Base-by-base conservation (phyloP, 2,329 filamentous ascomycete species). In the Ceratocystis cubensis region DNA sequence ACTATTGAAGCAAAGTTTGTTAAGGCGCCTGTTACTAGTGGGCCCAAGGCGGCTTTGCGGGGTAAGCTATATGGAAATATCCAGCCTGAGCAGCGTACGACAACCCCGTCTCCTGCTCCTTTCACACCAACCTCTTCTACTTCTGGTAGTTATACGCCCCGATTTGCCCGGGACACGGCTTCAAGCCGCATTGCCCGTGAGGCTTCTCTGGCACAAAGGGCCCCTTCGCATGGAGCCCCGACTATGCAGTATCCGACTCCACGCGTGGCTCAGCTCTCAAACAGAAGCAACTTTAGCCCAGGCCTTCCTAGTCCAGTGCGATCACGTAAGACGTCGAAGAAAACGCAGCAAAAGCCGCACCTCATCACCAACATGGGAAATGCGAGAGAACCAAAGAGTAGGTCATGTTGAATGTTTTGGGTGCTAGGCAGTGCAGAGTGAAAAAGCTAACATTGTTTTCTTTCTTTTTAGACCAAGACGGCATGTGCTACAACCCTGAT, bases 401-500 rank as follows among this genome's bases (percentile, higher is more conserved):
- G 30, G 56, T 41, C 48, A 44, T 64, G 25, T 61, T 48, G n/a
- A 37, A 15, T 25, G 50, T 33, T 15, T 41, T 41, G 37, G 10
- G 37, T 1, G 37, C 4, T 41, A 13, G 37, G 10, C 13, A 13
- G 37, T 41, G 37, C 4, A 15, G 10, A 41, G 61, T 50, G 33
- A 63, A n/a, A 66, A 61, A 67, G 61, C 74, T 78, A 73, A 78
- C 71, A 61, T 41, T 46, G 33, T 33, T 57, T 50, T 61, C 41
- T 33, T 20, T 20, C 48, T 53, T 6, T 56, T 56, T 69, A 93
- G 90, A 87, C 72, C 83, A 96, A 69, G 94, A 96, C 75, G 94
- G 93, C 70, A 99, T 99, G 94, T 87, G 85, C 65, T 99, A 96
- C 75, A 97, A 99, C 73, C 90, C 94, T 5, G 80, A 82, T 33